Conservation (phyloP, 192 early-diverging fungal genomes). For the Umbelopsis sp. region DNA sequence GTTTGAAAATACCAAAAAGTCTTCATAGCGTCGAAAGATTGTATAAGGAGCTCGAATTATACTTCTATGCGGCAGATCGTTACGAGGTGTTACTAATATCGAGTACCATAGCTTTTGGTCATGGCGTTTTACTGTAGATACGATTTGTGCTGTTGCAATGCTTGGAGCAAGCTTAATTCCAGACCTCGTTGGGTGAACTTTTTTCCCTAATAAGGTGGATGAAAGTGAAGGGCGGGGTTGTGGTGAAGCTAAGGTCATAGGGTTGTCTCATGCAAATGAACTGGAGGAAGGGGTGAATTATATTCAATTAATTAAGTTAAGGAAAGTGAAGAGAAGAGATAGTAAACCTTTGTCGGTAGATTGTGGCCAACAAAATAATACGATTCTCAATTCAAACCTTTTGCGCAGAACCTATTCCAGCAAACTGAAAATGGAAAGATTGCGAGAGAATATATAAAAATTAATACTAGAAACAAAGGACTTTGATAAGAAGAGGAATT, state of each 20-base stretch:
- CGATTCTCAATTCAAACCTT: too few species aligned
- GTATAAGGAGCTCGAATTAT: slow-evolving; percentile 22
- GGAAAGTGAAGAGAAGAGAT: not conserved
- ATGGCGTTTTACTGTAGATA: slow-evolving; percentile 27
- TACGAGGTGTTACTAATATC: slow-evolving; percentile 32
- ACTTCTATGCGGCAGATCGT: slow-evolving; percentile 1
- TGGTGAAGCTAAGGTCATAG: not conserved
- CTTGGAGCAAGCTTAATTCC: slow-evolving; percentile 27
- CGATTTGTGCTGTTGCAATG: slow-evolving; percentile 24
- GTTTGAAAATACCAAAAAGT: slow-evolving; percentile 34
- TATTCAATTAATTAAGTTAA: not conserved
- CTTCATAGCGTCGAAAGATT: slow-evolving; percentile 35
- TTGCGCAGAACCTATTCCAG: not conserved
- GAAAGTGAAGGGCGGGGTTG: slow-evolving; percentile 10
- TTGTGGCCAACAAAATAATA: too few species aligned
- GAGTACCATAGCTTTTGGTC: slow-evolving; percentile 40
- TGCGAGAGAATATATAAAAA: not conserved
- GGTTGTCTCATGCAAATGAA: not conserved
- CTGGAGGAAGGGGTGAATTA: too few species aligned
- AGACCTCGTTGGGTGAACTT: not conserved
- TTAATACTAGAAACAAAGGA: not conserved
- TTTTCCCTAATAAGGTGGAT: slow-evolving; percentile 3
- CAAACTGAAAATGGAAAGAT: slow-evolving; percentile 22
- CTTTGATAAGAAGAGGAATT: slow-evolving; percentile 21
- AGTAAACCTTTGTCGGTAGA: not conserved